Evolutionary conservation across 2,329 filamentous ascomycete species (phyloP).

Genomic region (Penicillium sp.): DNA sequence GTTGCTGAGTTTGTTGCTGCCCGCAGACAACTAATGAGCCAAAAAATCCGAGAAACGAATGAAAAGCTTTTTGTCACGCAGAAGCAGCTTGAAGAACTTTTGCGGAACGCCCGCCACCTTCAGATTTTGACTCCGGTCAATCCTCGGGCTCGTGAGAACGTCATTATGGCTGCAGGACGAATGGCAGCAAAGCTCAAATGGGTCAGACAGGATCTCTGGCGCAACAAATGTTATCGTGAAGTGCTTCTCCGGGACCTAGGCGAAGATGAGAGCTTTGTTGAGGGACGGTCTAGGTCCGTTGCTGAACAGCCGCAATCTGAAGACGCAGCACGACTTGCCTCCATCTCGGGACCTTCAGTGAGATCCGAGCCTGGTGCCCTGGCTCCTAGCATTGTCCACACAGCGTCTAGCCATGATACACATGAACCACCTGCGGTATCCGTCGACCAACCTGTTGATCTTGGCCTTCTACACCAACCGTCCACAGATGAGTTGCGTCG

Average conservation of each 20-base stretch:
- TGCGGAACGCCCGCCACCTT: conserved; percentile 87
- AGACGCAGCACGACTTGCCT: conserved; percentile 13
- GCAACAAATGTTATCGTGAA: conserved; percentile 83
- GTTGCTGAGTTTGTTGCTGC: conserved; percentile 82
- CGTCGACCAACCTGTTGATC: conserved; percentile 19
- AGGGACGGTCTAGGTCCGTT: conserved; percentile 28
- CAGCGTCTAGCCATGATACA: conserved; percentile 24
- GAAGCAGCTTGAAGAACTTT: conserved; percentile 75
- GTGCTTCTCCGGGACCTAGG: conserved; percentile 82
- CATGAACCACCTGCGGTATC: conserved; percentile 12
- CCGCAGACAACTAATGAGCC: conserved; percentile 75
- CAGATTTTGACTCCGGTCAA: conserved; percentile 87
- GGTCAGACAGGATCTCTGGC: conserved; percentile 93
- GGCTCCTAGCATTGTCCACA: conserved; percentile 25
- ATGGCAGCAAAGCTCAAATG: conserved; percentile 89
- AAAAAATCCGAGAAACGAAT: conserved; percentile 80
- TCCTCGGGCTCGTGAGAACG: conserved; percentile 80
- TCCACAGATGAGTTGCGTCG: conserved; percentile 28
- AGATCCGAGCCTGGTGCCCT: conserved; percentile 22
- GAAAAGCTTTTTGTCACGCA: conserved; percentile 71
- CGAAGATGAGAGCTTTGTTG: conserved; percentile 57
- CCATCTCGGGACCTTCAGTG: conserved; percentile 19
- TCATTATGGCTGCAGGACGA: conserved; percentile 79
- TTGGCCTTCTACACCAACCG: conserved; percentile 22
- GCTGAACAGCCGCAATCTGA: conserved; percentile 21